Percentiles rank a stretch among this genome's conserved stretches.
These are phyloP conservation scores for Peziza echinospora DNA, from an alignment of 495 filamentous ascomycete genomes.

Conservation along the genomic window DNA sequence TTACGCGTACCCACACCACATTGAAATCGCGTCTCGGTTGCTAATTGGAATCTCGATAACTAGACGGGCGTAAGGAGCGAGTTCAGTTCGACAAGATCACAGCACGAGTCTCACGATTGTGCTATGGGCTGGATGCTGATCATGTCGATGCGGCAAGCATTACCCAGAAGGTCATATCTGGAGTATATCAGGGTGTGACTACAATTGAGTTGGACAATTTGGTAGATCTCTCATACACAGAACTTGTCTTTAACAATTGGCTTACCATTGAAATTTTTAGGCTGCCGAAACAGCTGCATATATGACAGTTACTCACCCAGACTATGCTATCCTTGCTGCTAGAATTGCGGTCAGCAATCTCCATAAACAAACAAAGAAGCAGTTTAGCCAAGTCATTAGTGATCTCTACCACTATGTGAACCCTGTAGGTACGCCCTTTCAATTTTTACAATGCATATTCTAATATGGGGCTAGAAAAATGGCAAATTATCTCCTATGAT, in stretches of 20 bases:
- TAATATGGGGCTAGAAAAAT: slow-evolving; percentile 63
- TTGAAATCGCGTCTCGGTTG: too few relatives aligned
- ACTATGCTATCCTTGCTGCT: slow-evolving; percentile 96
- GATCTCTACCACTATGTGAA: slow-evolving; percentile 94
- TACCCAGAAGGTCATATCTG: slow-evolving; percentile 96
- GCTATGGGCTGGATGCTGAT: slow-evolving; percentile 88
- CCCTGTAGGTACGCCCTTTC: slow-evolving; percentile 26
- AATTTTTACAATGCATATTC: too few relatives aligned
- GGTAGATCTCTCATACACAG: slow-evolving; percentile 32
- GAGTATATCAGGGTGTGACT: slow-evolving; percentile 95
- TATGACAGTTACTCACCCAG: slow-evolving; percentile 98
- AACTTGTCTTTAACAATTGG: background rate
- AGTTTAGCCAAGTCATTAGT: slow-evolving; percentile 80
- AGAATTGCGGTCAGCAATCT: slow-evolving; percentile 98
- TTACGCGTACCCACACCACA: background rate
- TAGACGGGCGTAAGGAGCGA: slow-evolving; percentile 98
- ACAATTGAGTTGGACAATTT: slow-evolving; percentile 91
- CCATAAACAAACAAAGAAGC: slow-evolving; percentile 99
- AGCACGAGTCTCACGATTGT: slow-evolving; percentile 85
- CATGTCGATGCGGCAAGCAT: slow-evolving; percentile 97
- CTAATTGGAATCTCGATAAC: background rate
- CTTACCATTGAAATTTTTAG: slow-evolving; percentile 26
- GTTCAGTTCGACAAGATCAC: slow-evolving; percentile 99
- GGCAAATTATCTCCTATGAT: slow-evolving; percentile 75
- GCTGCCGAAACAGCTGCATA: slow-evolving; percentile 97